Percentiles rank a stretch among this genome's conserved stretches.
Evolutionary conservation across 179 eudicot genomes (phyloP).

Genomic region (Actinidia arguta): DNA sequence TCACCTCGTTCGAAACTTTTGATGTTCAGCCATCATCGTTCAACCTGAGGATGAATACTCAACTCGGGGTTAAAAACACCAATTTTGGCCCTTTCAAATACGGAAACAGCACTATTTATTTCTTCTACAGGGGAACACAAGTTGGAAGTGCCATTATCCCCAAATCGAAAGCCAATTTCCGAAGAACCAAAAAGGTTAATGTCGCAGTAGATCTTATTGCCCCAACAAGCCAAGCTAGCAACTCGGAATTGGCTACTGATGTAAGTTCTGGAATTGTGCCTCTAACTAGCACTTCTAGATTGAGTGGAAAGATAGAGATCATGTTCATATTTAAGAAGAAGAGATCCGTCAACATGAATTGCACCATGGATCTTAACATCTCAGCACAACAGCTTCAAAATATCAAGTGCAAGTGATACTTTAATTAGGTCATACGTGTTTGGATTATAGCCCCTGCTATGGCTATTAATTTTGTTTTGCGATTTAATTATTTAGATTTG

Average conservation of each 20-base stretch:
- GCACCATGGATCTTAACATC: slow-evolving; percentile 22
- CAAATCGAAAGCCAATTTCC: neutral
- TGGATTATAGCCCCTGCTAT: neutral
- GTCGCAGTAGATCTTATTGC: neutral
- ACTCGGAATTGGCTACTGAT: too few relatives aligned
- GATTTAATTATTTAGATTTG: too few relatives aligned
- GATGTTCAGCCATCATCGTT: slow-evolving; percentile 16
- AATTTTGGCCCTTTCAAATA: slow-evolving; percentile 32
- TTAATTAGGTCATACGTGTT: neutral
- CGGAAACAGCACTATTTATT: slow-evolving; percentile 5
- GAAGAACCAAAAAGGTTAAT: slow-evolving; percentile 23
- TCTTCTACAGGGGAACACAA: slow-evolving; percentile 9
- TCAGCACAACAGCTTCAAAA: slow-evolving; percentile 10
- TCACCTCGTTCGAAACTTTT: slow-evolving; percentile 14
- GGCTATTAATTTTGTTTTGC: too few relatives aligned
- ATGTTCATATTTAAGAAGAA: slow-evolving; percentile 30
- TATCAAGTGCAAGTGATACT: slow-evolving; percentile 18
- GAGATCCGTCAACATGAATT: slow-evolving; percentile 22
- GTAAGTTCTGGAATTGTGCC: neutral
- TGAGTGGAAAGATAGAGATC: slow-evolving; percentile 34
- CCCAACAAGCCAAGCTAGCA: neutral
- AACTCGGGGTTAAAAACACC: slow-evolving; percentile 29
- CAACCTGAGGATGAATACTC: slow-evolving; percentile 7
- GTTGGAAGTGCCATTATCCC: slow-evolving; percentile 22
- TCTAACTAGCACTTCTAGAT: slow-evolving; percentile 13